Base-by-base conservation (phyloP, 805 yeast species). In the Hemisphaericaspora nanyangensis region DNA sequence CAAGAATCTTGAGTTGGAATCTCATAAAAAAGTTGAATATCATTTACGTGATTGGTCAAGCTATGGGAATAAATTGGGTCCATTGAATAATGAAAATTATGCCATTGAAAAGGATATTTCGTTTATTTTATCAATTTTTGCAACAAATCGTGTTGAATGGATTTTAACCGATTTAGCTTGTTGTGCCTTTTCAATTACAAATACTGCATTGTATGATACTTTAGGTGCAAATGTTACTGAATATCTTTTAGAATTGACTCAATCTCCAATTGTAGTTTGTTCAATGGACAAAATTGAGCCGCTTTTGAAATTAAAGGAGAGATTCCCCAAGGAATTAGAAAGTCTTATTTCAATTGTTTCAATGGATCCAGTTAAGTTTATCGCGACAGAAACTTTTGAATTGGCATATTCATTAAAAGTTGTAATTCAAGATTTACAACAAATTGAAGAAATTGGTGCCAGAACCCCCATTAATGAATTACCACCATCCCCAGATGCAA, bases 281-380 rank as follows among this genome's bases (percentile, higher is more conserved):
- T 70, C 87, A 7, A 70, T 68, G 40, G 65, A 65, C 34, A 79
- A 82, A 48, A 55, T 82, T 40, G 56, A 59, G 22, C 60, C 54
- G n/a, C 56, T 82, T 16, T 56, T 82, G 31, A 60, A 63, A 8
- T 63, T 79, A 49, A 64, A 74, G 39, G 60, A 67, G 3, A 37
- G 48, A 13, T 37, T 47, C 44, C 58, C 63, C 5, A 50, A 56
- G 1, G 46, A 60, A 11, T 60, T 76, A 40, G 58, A 55, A 22
- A 45, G 46, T 43, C 53, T 83, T 40, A 76, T 77, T 48, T 65
- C 77, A 18, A 55, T 84, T 38, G 65, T 83, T 15, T 74, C 79
- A 34, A 71, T 79, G 65, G 86, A 81, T 45, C 55, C 58, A 10
- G 46, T 64, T 17, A 46, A 50, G 15, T 17, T 18, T 5, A 24